phyloP scores from a whole-genome alignment of 148 eudicot genomes.

The Cornus florida region DNA sequence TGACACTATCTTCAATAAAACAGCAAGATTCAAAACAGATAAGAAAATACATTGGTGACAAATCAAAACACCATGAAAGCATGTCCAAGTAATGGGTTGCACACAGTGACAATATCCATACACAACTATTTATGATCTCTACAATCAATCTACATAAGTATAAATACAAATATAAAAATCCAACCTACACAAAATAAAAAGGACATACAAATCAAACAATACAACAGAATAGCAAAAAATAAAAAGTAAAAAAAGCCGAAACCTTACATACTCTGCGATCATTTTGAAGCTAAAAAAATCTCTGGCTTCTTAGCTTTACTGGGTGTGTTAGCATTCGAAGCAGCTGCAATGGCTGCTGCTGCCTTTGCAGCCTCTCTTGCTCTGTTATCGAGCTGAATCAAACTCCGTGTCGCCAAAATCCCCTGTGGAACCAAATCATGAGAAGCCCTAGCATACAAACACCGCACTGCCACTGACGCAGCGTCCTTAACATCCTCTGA shows the following conservation, averaged over 20 bases:
- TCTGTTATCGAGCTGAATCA: slow-evolving; percentile 70
- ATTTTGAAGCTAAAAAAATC: slow-evolving; percentile 78
- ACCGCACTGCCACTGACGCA: slow-evolving; percentile 65
- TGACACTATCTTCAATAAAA: not conserved
- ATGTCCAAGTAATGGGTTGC: slow-evolving; percentile 10
- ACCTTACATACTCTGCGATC: slow-evolving; percentile 24
- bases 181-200: not conserved
- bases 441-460: slow-evolving; percentile 77
- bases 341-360: slow-evolving; percentile 35
- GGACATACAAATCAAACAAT: not conserved
- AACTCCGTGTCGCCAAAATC: slow-evolving; percentile 74
- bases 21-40: not conserved
- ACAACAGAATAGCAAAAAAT: not conserved
- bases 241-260: not conserved
- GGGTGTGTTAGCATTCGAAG: slow-evolving; percentile 72
- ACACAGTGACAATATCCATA: not conserved
- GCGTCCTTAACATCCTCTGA: slow-evolving; percentile 55
- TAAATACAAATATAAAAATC: slow-evolving; percentile 5
- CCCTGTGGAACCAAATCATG: slow-evolving; percentile 90
- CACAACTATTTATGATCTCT: not conserved
- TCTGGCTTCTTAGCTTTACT: slow-evolving; percentile 79
- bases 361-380: slow-evolving; percentile 50
- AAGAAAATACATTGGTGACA: not conserved
- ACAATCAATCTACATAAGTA: not conserved
- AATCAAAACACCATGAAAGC: slow-evolving; percentile 8